These are phyloP conservation scores for Dendrobium catenatum DNA, from an alignment of 106 monocot species.

Conservation along the genomic window DNA sequence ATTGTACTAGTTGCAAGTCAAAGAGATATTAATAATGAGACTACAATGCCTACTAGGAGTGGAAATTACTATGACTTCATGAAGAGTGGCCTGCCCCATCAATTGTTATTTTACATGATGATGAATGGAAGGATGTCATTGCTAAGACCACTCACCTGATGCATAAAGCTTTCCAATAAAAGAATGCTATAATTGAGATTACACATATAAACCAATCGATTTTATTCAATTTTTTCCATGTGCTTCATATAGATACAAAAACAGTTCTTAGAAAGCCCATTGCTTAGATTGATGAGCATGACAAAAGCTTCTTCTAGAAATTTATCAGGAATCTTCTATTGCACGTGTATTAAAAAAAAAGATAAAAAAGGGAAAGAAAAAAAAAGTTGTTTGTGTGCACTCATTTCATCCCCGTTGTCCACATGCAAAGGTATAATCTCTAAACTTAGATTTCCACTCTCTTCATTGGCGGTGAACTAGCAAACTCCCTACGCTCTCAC, in stretches of 20 bases:
- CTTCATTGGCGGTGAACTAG: no score
- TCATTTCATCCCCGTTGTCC: no score
- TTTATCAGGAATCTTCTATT: constrained; percentile 18
- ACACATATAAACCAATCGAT: constrained; percentile 26
- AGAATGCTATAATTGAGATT: constrained; percentile 50
- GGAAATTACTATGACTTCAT: constrained; percentile 54
- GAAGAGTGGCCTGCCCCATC: constrained; percentile 50
- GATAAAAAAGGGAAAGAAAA: no score
- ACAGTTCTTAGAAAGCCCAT: constrained; percentile 39
- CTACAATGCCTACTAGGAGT: no score
- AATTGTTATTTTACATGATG: constrained; percentile 43
- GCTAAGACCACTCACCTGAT: constrained; percentile 19
- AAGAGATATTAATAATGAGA: no score
- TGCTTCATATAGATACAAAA: constrained; percentile 46
- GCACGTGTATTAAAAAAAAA: neutral
- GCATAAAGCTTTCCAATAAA: constrained; percentile 37
- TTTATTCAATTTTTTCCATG: constrained; percentile 71
- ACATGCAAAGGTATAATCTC: no score
- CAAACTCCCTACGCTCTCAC: no score
- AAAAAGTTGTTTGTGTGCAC: no score
- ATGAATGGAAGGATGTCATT: constrained; percentile 61
- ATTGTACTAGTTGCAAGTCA: no score
- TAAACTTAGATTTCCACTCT: no score
- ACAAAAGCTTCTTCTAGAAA: constrained; percentile 41
- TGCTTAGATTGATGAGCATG: constrained; percentile 68